Evolutionary conservation across 495 filamentous ascomycete genomes (phyloP), one percentile per base, ranked within the genome.

Genomic region (Penicillium parvum): DNA sequence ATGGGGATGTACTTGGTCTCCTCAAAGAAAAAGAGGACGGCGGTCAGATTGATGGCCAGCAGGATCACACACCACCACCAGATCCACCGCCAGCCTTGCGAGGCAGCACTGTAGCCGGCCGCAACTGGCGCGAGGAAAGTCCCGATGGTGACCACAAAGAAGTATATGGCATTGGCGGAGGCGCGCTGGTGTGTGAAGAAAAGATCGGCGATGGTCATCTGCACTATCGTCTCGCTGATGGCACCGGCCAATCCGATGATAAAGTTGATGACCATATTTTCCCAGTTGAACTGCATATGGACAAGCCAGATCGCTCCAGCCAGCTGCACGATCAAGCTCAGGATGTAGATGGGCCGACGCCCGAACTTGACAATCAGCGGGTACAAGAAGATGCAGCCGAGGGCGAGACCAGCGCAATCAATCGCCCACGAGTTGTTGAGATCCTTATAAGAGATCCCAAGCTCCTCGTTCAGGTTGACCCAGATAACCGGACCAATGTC

Each of bases 31-130:
- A 77, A 70, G 0, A 66, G 19, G 4, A 66, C 52, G 16, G 64
- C 53, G 21, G 70, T 7, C 5, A 74, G 19, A 3, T 57, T 55
- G 14, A 69, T 43, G 0, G 60, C 72, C 18, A 73, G 63, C 44
- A 75, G 61, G 12, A 76, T 74, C 2, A 61, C 60, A 30, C 55
- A 63, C 65, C 69, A 74, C 74, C 73, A 77, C 63, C 69, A 76
- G 26, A 72, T 65, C 72, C 73, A 76, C 16, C 66, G 48, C 73
- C 73, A 77, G 2, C 70, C 70, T 32, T 72, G 65, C 23, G 61
- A 59, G 10, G 58, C 52, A 0, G 66, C 65, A 15, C 72, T 63
- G 37, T 70, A 69, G 0, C 75, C 74, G 20, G 66, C 64, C 7
- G 71, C 60, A 1, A 78, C 59, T 2, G 71, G 66, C 0, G 54